Evolutionary conservation across 371 early-diverging fungal genomes (phyloP).

Genomic region (Apophysomyces ossiformis): DNA sequence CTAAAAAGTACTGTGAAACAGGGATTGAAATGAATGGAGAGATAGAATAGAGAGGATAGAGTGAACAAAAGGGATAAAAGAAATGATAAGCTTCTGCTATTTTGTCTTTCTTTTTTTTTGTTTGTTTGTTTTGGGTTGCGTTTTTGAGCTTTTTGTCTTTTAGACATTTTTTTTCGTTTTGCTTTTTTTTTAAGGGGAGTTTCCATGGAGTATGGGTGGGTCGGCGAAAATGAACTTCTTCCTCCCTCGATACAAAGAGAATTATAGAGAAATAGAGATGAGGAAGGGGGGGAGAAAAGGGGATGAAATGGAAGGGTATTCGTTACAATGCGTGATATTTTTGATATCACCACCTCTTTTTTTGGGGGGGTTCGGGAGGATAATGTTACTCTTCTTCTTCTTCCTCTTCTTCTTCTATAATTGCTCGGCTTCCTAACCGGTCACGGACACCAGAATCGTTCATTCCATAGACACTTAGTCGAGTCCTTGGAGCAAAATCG

Average conservation of each 20-base stretch:
- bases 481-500: constrained; percentile 43
- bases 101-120: neutral
- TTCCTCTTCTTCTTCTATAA: constrained; percentile 73
- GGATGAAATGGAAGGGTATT: neutral
- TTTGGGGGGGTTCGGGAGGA: neutral
- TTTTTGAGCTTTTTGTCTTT: neutral
- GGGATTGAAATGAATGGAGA: neutral
- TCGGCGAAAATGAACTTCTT: no score
- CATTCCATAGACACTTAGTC: constrained; percentile 44
- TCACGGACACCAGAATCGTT: constrained; percentile 39
- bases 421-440: constrained; percentile 60
- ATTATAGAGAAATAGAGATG: no score
- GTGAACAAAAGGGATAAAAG: no score
- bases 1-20: neutral
- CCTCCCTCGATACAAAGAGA: no score
- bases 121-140: neutral
- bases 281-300: no score
- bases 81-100: neutral
- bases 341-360: neutral
- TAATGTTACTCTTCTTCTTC: constrained; percentile 51
- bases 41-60: neutral
- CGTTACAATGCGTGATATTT: neutral
- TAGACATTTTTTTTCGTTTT: no score
- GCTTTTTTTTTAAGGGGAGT: no score
- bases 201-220: no score